Evolutionary conservation across 75 land plant genomes (phyloP).

Genomic region (Picea sitchensis): DNA sequence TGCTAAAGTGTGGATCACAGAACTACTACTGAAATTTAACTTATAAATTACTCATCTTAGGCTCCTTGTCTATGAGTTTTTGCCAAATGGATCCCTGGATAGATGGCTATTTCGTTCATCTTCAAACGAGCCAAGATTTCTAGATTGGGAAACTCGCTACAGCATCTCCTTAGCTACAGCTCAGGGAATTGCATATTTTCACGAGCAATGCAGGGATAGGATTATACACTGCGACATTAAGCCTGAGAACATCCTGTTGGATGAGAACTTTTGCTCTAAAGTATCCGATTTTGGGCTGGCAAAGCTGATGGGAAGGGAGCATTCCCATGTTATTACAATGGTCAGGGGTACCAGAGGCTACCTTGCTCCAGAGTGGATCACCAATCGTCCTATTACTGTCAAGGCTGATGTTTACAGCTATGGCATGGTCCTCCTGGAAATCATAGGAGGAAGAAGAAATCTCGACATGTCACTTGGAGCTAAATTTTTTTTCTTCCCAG

Average conservation of each 20-base stretch:
- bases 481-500: conserved; percentile 55
- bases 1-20: background rate
- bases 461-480: conserved; percentile 45
- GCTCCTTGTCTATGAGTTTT: conserved; percentile 36
- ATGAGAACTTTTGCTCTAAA: conserved; percentile 58
- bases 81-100: conserved; percentile 42
- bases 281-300: conserved; percentile 89
- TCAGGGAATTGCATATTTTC: conserved; percentile 71
- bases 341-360: conserved; percentile 76
- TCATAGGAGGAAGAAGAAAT: conserved; percentile 68
- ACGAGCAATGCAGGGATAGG: conserved; percentile 61
- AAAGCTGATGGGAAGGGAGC: conserved; percentile 59
- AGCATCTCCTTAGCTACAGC: conserved; percentile 61
- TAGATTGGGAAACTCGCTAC: conserved; percentile 69
- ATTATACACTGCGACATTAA: conserved; percentile 90
- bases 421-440: conserved; percentile 76
- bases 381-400: conserved; percentile 60
- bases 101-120: conserved; percentile 21
- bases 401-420: conserved; percentile 81
- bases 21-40: background rate
- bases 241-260: conserved; percentile 77
- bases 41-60: conserved; percentile 2
- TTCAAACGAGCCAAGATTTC: conserved; percentile 13
- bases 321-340: conserved; percentile 51
- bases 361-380: conserved; percentile 75